Conservation (phyloP, 2,329 filamentous ascomycete species). For the Raffaelea ambrosiae region DNA sequence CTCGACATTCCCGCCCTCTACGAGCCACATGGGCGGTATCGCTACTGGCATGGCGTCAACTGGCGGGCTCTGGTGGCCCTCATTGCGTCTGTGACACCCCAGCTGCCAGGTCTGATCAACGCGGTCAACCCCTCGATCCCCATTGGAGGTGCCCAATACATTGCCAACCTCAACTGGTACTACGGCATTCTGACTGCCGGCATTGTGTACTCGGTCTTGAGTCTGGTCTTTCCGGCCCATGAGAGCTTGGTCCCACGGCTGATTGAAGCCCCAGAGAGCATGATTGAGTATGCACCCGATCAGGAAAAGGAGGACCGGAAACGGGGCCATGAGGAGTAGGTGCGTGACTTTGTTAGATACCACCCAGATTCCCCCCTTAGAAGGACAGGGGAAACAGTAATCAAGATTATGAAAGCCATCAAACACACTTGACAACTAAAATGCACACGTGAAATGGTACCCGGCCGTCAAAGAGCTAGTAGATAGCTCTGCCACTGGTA, state of each 20-base stretch:
- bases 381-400: no score
- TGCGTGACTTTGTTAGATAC: no score
- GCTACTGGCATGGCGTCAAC: constrained; percentile 17
- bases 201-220: constrained; percentile 1
- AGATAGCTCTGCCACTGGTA: no score
- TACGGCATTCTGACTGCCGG: constrained; percentile 3
- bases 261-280: neutral
- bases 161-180: constrained; percentile 6
- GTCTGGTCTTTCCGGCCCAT: constrained; percentile 3
- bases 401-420: no score
- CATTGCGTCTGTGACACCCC: neutral
- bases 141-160: neutral
- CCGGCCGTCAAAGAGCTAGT: no score
- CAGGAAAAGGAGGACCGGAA: neutral
- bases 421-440: no score
- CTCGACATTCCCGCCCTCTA: constrained; percentile 28
- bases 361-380: no score
- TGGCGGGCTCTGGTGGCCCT: constrained; percentile 8
- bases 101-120: constrained; percentile 1
- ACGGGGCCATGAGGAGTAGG: neutral
- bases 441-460: no score
- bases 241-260: constrained; percentile 4
- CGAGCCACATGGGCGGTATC: constrained; percentile 23
- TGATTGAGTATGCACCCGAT: neutral
- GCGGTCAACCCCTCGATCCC: constrained; percentile 1